Conservation (phyloP, 164 flowering plant genomes). For the Tinospora cordifolia region DNA sequence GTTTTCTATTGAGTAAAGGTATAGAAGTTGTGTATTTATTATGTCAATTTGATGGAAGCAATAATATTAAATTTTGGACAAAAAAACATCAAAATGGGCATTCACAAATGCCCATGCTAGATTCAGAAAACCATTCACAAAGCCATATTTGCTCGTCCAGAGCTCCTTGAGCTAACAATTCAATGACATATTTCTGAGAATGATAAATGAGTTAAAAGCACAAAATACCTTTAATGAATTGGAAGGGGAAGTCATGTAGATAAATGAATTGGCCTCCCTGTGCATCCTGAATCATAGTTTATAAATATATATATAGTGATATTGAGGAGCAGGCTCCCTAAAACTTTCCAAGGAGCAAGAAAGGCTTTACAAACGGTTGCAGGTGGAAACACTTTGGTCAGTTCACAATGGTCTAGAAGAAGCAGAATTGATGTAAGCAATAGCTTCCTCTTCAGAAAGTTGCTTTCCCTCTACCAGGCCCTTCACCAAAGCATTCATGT, state of each 20-base stretch:
- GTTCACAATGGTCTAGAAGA: conserved; percentile 43
- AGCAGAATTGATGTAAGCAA: conserved; percentile 51
- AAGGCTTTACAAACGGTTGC: not conserved
- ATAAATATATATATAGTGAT: not conserved
- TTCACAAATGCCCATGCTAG: not conserved
- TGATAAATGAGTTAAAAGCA: not conserved
- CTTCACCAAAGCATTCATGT: conserved; percentile 42
- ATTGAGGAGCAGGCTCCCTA: not conserved
- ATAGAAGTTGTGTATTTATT: no score
- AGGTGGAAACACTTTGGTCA: not conserved
- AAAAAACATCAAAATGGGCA: not conserved
- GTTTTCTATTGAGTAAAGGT: no score
- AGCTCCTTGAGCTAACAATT: not conserved
- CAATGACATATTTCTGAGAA: not conserved
- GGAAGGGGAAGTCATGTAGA: not conserved
- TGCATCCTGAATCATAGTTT: not conserved
- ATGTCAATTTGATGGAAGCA: no score
- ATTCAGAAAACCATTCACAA: not conserved
- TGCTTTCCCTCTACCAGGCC: conserved; percentile 72
- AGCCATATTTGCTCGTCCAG: not conserved
- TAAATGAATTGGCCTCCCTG: not conserved
- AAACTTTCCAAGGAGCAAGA: not conserved
- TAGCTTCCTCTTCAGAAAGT: conserved; percentile 62
- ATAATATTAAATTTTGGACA: no score
- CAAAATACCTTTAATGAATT: not conserved